Evolutionary conservation across 176 grass and related monocot species (phyloP).

Genomic region (Carex myosuroides): DNA sequence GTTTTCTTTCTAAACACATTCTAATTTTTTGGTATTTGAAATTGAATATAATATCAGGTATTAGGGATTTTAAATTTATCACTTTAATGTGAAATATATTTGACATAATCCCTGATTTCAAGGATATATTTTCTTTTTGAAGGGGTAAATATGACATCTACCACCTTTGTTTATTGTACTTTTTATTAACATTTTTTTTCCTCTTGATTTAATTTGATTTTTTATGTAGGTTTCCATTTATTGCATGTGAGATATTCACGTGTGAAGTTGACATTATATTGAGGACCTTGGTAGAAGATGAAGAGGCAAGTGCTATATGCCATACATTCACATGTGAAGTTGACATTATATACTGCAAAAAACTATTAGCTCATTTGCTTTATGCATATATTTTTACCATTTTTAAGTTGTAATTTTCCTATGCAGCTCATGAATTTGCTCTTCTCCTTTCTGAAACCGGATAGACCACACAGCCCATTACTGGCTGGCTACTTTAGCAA

Average conservation of each 20-base stretch:
- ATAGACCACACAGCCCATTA: slow-evolving; percentile 58
- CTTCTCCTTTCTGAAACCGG: slow-evolving; percentile 86
- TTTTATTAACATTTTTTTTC: not conserved
- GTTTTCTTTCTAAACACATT: not conserved
- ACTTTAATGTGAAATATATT: not conserved
- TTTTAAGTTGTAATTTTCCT: not conserved
- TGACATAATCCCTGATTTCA: not conserved
- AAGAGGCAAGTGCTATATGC: slow-evolving; percentile 43
- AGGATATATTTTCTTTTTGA: not conserved
- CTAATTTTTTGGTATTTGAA: not conserved
- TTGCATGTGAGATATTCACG: slow-evolving; percentile 98
- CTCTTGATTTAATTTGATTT: not conserved
- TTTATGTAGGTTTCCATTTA: slow-evolving; percentile 86
- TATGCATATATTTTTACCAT: slow-evolving; percentile 7
- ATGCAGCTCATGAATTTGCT: slow-evolving; percentile 83
- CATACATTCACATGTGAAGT: not conserved
- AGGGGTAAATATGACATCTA: not conserved
- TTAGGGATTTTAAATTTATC: not conserved
- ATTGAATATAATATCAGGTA: not conserved
- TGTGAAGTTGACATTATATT: slow-evolving; percentile 96
- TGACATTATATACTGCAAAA: not conserved
- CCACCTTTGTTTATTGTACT: not conserved
- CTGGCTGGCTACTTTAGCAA: slow-evolving; percentile 90
- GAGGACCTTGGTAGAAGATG: slow-evolving; percentile 91
- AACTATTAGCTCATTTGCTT: not conserved